Percentiles rank a stretch among this genome's conserved stretches.
Evolutionary conservation across 257 asterid genomes (phyloP).

Genomic region (Solanum megistacrolobum): DNA sequence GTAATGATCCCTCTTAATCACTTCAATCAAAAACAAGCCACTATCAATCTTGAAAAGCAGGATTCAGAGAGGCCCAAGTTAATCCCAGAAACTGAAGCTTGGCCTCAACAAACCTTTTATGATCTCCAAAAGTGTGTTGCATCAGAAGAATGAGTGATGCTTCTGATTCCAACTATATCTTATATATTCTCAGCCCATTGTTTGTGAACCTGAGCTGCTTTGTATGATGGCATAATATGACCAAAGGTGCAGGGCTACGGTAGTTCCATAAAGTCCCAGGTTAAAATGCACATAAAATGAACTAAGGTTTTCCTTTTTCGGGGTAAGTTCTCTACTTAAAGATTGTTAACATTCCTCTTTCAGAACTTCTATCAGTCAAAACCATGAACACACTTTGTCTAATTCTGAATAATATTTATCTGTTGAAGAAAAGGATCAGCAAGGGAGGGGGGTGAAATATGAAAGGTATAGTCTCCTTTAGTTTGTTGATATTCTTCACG

Average conservation of each 20-base stretch:
- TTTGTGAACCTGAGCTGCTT: background rate
- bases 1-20: background rate
- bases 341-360: background rate
- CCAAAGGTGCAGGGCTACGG: background rate
- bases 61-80: background rate
- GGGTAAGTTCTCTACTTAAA: background rate
- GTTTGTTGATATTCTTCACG: background rate
- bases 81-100: background rate
- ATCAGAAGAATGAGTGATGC: background rate
- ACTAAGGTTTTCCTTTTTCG: background rate
- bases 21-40: background rate
- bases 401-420: background rate
- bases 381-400: background rate
- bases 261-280: background rate
- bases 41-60: background rate
- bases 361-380: background rate
- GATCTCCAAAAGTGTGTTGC: background rate
- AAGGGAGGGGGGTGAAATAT: background rate
- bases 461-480: background rate
- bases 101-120: background rate
- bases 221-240: background rate
- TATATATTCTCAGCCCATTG: background rate
- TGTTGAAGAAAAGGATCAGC: background rate
- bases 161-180: background rate
- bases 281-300: background rate